Percentiles rank a stretch among this genome's conserved stretches.
These are phyloP conservation scores for Hypoxylon sp. DNA, from an alignment of 2,329 filamentous ascomycete genomes.

Conservation along the genomic window DNA sequence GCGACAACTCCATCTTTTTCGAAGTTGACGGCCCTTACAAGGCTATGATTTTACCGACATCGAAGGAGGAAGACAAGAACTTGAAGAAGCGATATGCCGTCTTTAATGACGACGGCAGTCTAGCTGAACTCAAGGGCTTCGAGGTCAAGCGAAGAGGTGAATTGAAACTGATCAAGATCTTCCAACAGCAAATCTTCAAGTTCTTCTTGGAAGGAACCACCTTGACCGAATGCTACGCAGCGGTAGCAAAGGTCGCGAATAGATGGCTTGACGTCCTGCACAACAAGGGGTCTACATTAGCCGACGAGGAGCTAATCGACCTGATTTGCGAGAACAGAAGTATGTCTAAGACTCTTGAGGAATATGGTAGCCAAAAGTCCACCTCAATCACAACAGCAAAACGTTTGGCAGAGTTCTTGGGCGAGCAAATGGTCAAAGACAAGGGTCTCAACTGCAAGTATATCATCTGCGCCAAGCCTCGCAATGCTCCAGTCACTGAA, in stretches of 20 bases:
- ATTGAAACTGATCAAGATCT: slow-evolving; percentile 99
- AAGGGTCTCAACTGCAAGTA: slow-evolving; percentile 99
- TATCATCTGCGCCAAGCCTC: slow-evolving; percentile 91
- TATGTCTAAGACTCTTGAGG: slow-evolving; percentile 96
- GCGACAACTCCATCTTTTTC: slow-evolving; percentile 99
- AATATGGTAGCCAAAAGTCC: slow-evolving; percentile 95
- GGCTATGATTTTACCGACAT: slow-evolving; percentile 97
- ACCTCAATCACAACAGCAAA: slow-evolving; percentile 99
- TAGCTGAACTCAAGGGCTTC: slow-evolving; percentile 97
- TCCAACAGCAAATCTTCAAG: slow-evolving; percentile 99
- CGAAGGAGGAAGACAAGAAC: slow-evolving; percentile 99
- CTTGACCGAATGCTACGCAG: slow-evolving; percentile 86
- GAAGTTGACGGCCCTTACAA: slow-evolving; percentile 98
- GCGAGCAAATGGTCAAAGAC: slow-evolving; percentile 99
- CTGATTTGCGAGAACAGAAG: slow-evolving; percentile 99
- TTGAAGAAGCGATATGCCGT: slow-evolving; percentile 99
- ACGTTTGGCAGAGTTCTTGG: slow-evolving; percentile 93
- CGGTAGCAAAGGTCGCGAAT: slow-evolving; percentile 95
- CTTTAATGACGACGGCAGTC: slow-evolving; percentile 96
- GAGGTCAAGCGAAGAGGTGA: slow-evolving; percentile 98
- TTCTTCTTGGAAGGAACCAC: slow-evolving; percentile 96
- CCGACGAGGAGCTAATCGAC: slow-evolving; percentile 97
- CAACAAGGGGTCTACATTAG: slow-evolving; percentile 87
- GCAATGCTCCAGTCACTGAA: slow-evolving; percentile 92
- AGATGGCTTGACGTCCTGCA: slow-evolving; percentile 96